Percentiles rank a stretch among this genome's conserved stretches.
Conservation (phyloP, 2,329 filamentous ascomycete genomes). For the Stenocarpella maydis region DNA sequence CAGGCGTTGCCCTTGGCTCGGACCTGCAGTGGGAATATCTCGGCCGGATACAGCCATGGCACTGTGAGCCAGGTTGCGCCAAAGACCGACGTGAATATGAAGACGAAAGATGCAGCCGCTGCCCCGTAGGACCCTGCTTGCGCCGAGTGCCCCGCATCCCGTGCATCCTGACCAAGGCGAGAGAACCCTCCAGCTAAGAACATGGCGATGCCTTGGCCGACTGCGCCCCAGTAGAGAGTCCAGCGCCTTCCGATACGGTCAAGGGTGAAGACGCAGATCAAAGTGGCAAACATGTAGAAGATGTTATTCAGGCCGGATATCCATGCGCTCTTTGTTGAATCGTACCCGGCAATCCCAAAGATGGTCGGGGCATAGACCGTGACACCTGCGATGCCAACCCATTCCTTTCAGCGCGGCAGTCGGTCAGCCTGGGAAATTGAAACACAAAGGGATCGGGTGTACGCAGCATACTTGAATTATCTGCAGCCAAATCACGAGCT, state of each 20-base stretch:
- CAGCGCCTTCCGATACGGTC: slow-evolving; percentile 74
- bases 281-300: slow-evolving; percentile 67
- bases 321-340: slow-evolving; percentile 68
- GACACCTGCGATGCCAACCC: slow-evolving; percentile 75
- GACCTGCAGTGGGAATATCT: slow-evolving; percentile 77
- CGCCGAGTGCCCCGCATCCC: slow-evolving; percentile 51
- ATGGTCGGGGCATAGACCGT: slow-evolving; percentile 67
- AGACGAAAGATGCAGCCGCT: slow-evolving; percentile 75
- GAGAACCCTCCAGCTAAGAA: slow-evolving; percentile 72
- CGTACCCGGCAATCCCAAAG: slow-evolving; percentile 73
- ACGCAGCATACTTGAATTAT: slow-evolving; percentile 60
- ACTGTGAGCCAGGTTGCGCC: slow-evolving; percentile 70
- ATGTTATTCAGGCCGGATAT: slow-evolving; percentile 64
- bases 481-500: slow-evolving; percentile 76
- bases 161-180: slow-evolving; percentile 50
- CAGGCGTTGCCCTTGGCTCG: slow-evolving; percentile 79
- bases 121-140: slow-evolving; percentile 64
- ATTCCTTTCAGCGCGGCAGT: slow-evolving; percentile 51
- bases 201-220: slow-evolving; percentile 71
- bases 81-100: slow-evolving; percentile 72
- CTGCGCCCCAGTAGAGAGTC: slow-evolving; percentile 74
- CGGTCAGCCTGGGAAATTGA: not conserved
- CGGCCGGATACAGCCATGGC: slow-evolving; percentile 71
- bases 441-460: not conserved
- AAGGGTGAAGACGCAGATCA: slow-evolving; percentile 75